Conservation (phyloP, 1,139 yeast species). For the Yarrowia galli region DNA sequence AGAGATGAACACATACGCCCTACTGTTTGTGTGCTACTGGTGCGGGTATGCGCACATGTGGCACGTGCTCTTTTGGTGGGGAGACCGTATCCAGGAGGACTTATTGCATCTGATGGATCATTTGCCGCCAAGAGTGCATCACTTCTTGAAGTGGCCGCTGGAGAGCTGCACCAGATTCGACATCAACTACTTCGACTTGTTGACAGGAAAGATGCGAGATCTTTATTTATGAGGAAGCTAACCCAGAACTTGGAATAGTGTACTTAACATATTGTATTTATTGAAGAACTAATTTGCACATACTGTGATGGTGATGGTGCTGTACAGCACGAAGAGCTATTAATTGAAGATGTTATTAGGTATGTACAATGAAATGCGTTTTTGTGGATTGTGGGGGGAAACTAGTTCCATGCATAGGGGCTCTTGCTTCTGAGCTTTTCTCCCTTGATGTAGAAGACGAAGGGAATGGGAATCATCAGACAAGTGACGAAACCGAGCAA, state of each 20-base stretch:
- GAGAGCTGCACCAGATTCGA: constrained; percentile 16
- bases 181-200: constrained; percentile 19
- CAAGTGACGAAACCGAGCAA: constrained; percentile 62
- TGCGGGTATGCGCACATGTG: constrained; percentile 20
- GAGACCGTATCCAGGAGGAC: constrained; percentile 20
- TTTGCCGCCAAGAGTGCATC: constrained; percentile 2
- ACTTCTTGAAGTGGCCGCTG: constrained; percentile 14
- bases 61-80: constrained; percentile 29
- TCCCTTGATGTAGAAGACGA: constrained; percentile 66
- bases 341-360: background rate
- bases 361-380: constrained; percentile 11
- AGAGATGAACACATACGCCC: constrained; percentile 12
- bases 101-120: constrained; percentile 1
- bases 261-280: background rate
- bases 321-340: no score
- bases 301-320: no score
- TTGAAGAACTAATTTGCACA: background rate
- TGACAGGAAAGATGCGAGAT: constrained; percentile 19
- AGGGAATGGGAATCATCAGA: constrained; percentile 71
- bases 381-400: background rate
- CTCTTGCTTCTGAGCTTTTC: constrained; percentile 62
- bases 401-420: constrained; percentile 50
- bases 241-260: background rate
- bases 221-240: background rate
- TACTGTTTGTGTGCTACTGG: constrained; percentile 25